A percentile compares a stretch with the other conserved stretches of the same genome.
These are phyloP conservation scores for Xylaria digitata DNA, from an alignment of 2,329 filamentous ascomycete genomes.

Conservation along the genomic window DNA sequence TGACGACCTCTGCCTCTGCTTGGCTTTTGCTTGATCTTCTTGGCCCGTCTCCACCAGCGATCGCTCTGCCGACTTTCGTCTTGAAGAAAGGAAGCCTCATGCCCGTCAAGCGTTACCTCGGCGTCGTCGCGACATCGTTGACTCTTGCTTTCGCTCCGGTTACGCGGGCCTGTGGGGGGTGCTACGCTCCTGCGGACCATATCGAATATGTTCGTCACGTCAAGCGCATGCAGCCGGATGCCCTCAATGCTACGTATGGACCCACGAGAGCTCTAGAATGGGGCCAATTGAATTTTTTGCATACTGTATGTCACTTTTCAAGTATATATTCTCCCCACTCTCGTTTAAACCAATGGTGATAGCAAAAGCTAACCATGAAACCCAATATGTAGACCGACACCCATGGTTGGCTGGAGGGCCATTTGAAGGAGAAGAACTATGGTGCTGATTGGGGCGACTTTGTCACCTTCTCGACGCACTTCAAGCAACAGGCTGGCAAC, in stretches of 20 bases:
- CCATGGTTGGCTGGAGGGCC: slow-evolving; percentile 70
- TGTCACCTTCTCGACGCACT: slow-evolving; percentile 68
- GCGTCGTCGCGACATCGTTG: slow-evolving; percentile 21
- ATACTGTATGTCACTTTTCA: slow-evolving; percentile 57
- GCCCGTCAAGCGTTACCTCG: slow-evolving; percentile 27
- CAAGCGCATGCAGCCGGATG: slow-evolving; percentile 62
- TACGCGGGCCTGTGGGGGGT: slow-evolving; percentile 55
- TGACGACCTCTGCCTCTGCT: not conserved
- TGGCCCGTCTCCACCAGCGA: slow-evolving; percentile 7
- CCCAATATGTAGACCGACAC: slow-evolving; percentile 61
- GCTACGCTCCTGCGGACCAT: slow-evolving; percentile 56
- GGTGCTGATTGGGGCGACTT: slow-evolving; percentile 75
- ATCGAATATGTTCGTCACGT: slow-evolving; percentile 60
- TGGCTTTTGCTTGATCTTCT: slow-evolving; percentile 1
- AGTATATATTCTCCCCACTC: not conserved
- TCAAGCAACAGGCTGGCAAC: slow-evolving; percentile 67
- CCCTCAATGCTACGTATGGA: slow-evolving; percentile 56
- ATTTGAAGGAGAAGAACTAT: slow-evolving; percentile 71
- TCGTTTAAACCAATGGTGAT: not conserved
- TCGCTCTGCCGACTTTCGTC: not conserved
- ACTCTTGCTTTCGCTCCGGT: slow-evolving; percentile 39
- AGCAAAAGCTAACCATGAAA: not conserved
- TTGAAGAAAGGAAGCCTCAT: slow-evolving; percentile 8
- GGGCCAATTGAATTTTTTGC: slow-evolving; percentile 72
- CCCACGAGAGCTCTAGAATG: slow-evolving; percentile 64